Percentiles rank a stretch among this genome's conserved stretches.
Evolutionary conservation across 768 basidiomycete species (phyloP).

Genomic region (Naganishia antarctica): DNA sequence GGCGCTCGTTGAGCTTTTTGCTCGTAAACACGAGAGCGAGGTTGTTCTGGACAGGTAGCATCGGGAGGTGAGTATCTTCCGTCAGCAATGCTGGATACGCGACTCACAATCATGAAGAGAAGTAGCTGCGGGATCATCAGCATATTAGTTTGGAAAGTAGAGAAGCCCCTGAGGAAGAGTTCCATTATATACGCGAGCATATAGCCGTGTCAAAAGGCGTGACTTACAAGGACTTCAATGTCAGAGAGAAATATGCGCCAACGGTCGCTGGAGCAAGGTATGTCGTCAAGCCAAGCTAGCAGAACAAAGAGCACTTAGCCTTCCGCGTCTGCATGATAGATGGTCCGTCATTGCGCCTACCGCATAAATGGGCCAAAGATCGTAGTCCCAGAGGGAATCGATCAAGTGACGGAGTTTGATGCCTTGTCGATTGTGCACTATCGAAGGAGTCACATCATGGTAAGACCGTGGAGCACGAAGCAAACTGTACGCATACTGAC

Average conservation of each 20-base stretch:
- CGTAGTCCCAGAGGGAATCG: slow-evolving; percentile 58
- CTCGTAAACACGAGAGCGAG: slow-evolving; percentile 56
- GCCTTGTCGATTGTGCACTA: slow-evolving; percentile 66
- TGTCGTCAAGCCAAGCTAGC: slow-evolving; percentile 30
- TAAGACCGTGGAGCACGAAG: not conserved
- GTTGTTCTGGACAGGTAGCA: slow-evolving; percentile 49
- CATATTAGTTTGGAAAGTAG: slow-evolving; percentile 62
- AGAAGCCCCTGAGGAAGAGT: slow-evolving; percentile 55
- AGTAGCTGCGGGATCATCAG: slow-evolving; percentile 61
- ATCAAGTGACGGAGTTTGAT: slow-evolving; percentile 56
- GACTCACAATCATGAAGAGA: slow-evolving; percentile 51
- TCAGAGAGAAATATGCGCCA: slow-evolving; percentile 62
- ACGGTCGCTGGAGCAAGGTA: slow-evolving; percentile 61
- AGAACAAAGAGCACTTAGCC: not conserved
- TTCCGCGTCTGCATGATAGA: too few species aligned
- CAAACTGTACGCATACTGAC: slow-evolving; percentile 21
- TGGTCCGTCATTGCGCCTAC: slow-evolving; percentile 53
- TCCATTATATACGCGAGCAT: too few species aligned
- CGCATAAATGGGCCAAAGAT: slow-evolving; percentile 63
- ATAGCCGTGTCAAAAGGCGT: too few species aligned
- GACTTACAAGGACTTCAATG: slow-evolving; percentile 50
- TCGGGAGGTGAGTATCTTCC: not conserved
- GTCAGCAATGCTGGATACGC: slow-evolving; percentile 51
- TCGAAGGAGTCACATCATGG: not conserved
- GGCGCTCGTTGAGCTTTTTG: slow-evolving; percentile 59